Base-by-base conservation (phyloP, 768 basidiomycete species). In the Clavulina sp. region DNA sequence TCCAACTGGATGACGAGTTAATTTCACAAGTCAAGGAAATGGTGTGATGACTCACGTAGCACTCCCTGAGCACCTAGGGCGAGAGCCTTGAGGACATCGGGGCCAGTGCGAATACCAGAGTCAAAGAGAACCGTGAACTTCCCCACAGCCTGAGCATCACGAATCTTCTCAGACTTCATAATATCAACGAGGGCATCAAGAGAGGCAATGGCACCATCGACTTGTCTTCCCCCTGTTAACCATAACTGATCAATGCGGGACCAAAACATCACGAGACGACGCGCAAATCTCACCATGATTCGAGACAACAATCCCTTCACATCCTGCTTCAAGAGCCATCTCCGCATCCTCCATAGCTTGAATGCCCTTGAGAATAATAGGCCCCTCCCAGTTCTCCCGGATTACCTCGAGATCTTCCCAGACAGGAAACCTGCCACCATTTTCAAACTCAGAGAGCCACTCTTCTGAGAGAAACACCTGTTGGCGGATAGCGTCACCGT, bases 31-130 rank as follows among this genome's bases (percentile, higher is more conserved):
- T 29, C 40, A 30, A 19, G 28, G 40, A 6, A 49, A 48, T 31
- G 43, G 26, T 9, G 26, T 9, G 26, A 46, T 46, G 9, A 28
- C 3, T 64, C 64, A 40, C 63, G 51, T 19, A 89, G 63, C 16
- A 91, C 78, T 4, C 70, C 85, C 57, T 91, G 80, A 5, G 89
- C 88, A 38, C 89, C 87, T 0, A 92, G 69, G 1, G 86, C 86
- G 28, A 91, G 65, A 0, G 89, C 88, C 63, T 85, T 65, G 57
- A 62, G 54, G 43, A 89, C 75, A 55, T 93, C 89, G 41, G 77
- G 75, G 7, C 84, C 88, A 0, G 80, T 83, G 41, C 88, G 76
- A 53, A 91, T 80, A 5, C 88, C 86, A 16, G 60, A 63, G 55
- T 67, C 48, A 78, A 87, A 85, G 3, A 91, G 66, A 31, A 89